Evolutionary conservation across 176 grass and related monocot species (phyloP), one percentile per base, ranked within the genome.

Genomic region (Bolboschoenus planiculmis): DNA sequence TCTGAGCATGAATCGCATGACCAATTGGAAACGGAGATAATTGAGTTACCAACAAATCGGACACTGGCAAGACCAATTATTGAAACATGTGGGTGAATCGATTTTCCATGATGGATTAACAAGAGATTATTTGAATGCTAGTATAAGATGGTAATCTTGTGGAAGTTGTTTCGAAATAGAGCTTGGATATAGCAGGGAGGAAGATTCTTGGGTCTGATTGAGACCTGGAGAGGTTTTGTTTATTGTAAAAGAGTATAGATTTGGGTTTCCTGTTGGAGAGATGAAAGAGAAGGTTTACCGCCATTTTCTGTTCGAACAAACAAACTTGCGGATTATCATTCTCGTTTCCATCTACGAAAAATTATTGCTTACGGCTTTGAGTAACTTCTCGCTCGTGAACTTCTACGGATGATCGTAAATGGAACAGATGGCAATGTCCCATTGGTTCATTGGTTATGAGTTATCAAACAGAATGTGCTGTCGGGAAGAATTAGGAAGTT

Each of bases 1-100:
- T 63, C 14, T 73, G 74, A 26, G 86, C 82, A 14, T 78, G 62
- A 59, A 39, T 75, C 13, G 78, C 10, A 15, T 11, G n/a, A 13
- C 70, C 81, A 79, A 79, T n/a, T 24, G 36, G 83, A 83, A 43
- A 87, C 83, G 20, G 43, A 5, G 79, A 87, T 18, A n/a, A 78
- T 4, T 29, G 85, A 82, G 62, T 21, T 87, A 3, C 63, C n/a
- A n/a, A n/a, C n/a, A n/a, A n/a, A n/a, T n/a, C n/a, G n/a, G n/a
- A n/a, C n/a, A n/a, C n/a, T n/a, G n/a, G n/a, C n/a, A n/a, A n/a
- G n/a, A n/a, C n/a, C n/a, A n/a, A n/a, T n/a, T n/a, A n/a, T n/a
- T n/a, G n/a, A 62, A n/a, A 83, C 33, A 73, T 56, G 23, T 10
- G 85, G 46, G 16, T 86, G 78, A 81, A 83, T 29, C 27, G 85